Base-by-base conservation (phyloP, 352 stramenopile species). In the Phytophthora lateralis region DNA sequence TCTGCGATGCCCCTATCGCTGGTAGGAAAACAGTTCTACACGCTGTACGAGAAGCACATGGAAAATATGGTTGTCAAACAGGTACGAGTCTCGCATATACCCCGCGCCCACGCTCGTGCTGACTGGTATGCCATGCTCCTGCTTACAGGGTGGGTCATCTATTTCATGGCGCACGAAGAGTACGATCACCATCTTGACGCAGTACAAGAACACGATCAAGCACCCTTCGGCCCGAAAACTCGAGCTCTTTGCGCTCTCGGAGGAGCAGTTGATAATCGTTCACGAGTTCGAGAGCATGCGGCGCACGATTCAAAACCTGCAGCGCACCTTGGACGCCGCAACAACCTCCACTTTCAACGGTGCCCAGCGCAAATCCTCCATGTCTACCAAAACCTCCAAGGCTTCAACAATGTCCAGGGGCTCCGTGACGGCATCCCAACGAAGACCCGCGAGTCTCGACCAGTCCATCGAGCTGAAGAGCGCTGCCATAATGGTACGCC, bases 1-100 rank as follows among this genome's bases (percentile, higher is more conserved):
- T 89, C 80, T 6, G 76, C 85, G 0, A 93, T 92, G 85, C 85
- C 85, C 11, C 52, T 93, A 20, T 89, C 79, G 4, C 61, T 93
- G 7, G 81, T 93, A 14, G 85, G 85, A 11, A 76, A 63, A 14
- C 81, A 92, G 45, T 93, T 92, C 48, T 89, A 88, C 59, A 67
- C 69, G 8, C 60, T 88, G 7, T 93, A 93, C 54, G 81, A 86
- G 24, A 75, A 80, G 44, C 77, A 90, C 56, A 71, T 81, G 47
- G 75, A 90, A 57, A 87, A 82, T 24, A 76, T 82, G 56, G 68
- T 83, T 51, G 44, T 86, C 30, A 84, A 84, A 29, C 53, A 78
- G 57, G 81, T 88, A 74, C 10, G n/a, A n/a, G 4, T 35, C 35
- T 51, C 27, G 26, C 4, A 32, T 46, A 10, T 30, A 14, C 29